Conservation (phyloP, 2,329 filamentous ascomycete genomes). For the Dactylellina sp. region DNA sequence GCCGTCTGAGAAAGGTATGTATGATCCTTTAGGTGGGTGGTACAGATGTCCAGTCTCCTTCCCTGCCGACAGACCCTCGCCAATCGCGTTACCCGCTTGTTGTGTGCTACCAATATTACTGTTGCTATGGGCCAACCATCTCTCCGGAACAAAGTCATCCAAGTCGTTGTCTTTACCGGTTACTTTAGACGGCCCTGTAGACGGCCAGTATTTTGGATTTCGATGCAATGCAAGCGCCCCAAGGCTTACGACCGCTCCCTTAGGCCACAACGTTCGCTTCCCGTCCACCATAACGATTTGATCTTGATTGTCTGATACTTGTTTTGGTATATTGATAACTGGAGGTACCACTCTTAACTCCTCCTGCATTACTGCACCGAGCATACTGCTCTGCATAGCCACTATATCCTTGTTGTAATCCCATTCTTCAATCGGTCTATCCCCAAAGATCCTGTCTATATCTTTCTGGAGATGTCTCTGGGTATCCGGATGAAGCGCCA, state of each 20-base stretch:
- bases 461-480: constrained; percentile 77
- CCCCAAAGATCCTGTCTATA: constrained; percentile 67
- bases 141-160: constrained; percentile 76
- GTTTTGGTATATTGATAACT: constrained; percentile 78
- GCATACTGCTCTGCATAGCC: constrained; percentile 54
- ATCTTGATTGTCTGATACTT: constrained; percentile 62
- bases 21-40: constrained; percentile 66
- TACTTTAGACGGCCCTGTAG: constrained; percentile 49
- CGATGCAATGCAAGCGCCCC: constrained; percentile 71
- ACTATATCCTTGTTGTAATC: constrained; percentile 60
- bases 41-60: constrained; percentile 39
- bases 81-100: not conserved
- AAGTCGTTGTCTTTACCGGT: constrained; percentile 65
- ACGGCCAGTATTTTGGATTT: constrained; percentile 80
- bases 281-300: constrained; percentile 73
- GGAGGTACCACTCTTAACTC: constrained; percentile 70
- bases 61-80: constrained; percentile 9
- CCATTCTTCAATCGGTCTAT: constrained; percentile 59
- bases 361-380: constrained; percentile 44
- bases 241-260: constrained; percentile 70
- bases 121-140: constrained; percentile 74
- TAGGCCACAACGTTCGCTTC: constrained; percentile 71
- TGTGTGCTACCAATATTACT: constrained; percentile 52
- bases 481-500: constrained; percentile 74
- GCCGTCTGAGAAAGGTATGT: constrained; percentile 72